A percentile compares a stretch with the other conserved stretches of the same genome.
These are phyloP conservation scores for Pseudogymnoascus sp. DNA, from an alignment of 2,329 filamentous ascomycete genomes.

Conservation along the genomic window DNA sequence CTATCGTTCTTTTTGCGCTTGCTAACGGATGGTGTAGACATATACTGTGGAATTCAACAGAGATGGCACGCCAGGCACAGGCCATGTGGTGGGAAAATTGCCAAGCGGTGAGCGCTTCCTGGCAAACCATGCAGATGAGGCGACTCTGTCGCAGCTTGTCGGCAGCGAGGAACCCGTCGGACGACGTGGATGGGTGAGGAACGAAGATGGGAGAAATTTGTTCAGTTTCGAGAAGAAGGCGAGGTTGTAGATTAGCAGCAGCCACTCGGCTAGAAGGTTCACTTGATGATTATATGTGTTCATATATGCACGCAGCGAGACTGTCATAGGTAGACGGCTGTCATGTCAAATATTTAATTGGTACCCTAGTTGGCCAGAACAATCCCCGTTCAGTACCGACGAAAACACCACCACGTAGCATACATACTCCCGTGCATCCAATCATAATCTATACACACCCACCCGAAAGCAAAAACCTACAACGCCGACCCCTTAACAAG, in stretches of 20 bases:
- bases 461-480: neutral
- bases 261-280: neutral
- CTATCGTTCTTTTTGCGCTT: accelerated
- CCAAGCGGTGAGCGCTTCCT: conserved; percentile 43
- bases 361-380: conserved; percentile 3
- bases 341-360: neutral
- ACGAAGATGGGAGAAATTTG: conserved; percentile 30
- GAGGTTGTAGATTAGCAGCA: conserved; percentile 15
- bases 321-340: neutral
- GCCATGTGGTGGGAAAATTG: conserved; percentile 46
- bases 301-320: neutral
- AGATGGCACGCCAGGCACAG: conserved; percentile 40
- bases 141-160: conserved; percentile 39
- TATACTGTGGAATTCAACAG: conserved; percentile 53
- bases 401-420: neutral
- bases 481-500: conserved; percentile 4
- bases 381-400: neutral
- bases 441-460: conserved; percentile 2
- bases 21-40: conserved; percentile 35
- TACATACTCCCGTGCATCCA: conserved; percentile 6
- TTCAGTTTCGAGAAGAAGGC: conserved; percentile 27
- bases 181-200: conserved; percentile 37
- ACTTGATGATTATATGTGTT: neutral
- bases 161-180: conserved; percentile 42
- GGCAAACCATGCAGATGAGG: conserved; percentile 47